These are phyloP conservation scores for Lipomyces orientalis DNA, from an alignment of 805 yeast genomes.

Conservation along the genomic window DNA sequence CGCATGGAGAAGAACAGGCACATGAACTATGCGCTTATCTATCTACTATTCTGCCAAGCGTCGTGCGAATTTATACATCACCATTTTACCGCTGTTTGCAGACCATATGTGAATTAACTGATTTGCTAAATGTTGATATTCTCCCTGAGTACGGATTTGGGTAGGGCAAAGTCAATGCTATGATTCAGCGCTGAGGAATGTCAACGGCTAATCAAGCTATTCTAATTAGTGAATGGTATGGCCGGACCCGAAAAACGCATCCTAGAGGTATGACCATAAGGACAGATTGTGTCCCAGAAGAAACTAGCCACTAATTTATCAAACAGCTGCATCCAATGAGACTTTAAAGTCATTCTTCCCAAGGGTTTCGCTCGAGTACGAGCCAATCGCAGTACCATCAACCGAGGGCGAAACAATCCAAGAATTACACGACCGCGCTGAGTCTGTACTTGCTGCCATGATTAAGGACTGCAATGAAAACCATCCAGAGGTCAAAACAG, in stretches of 20 bases:
- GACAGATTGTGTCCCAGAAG: no score
- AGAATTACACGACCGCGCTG: conserved; percentile 69
- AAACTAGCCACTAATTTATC: neutral
- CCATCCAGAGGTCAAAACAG: conserved; percentile 64
- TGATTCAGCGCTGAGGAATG: neutral
- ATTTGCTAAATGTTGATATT: conserved; percentile 61
- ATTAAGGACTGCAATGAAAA: conserved; percentile 61
- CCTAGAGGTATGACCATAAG: conserved; percentile 54
- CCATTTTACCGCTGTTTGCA: conserved; percentile 92
- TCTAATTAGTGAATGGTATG: conserved; percentile 75
- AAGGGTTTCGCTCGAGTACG: conserved; percentile 53
- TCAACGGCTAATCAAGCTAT: neutral
- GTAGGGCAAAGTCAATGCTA: conserved; percentile 20
- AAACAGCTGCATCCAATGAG: conserved; percentile 56
- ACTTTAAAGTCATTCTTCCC: conserved; percentile 61
- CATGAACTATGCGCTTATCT: conserved; percentile 72
- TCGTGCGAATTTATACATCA: conserved; percentile 73
- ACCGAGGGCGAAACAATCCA: conserved; percentile 73
- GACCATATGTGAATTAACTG: conserved; percentile 74
- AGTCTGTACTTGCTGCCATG: conserved; percentile 59
- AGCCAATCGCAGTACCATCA: conserved; percentile 65
- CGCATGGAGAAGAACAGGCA: conserved; percentile 88
- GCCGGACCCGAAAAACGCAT: conserved; percentile 66
- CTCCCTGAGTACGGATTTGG: conserved; percentile 83
- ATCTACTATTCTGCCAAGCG: conserved; percentile 57